Evolutionary conservation across 2,329 filamentous ascomycete genomes (phyloP).

Genomic region (Chaetomium globosum): DNA sequence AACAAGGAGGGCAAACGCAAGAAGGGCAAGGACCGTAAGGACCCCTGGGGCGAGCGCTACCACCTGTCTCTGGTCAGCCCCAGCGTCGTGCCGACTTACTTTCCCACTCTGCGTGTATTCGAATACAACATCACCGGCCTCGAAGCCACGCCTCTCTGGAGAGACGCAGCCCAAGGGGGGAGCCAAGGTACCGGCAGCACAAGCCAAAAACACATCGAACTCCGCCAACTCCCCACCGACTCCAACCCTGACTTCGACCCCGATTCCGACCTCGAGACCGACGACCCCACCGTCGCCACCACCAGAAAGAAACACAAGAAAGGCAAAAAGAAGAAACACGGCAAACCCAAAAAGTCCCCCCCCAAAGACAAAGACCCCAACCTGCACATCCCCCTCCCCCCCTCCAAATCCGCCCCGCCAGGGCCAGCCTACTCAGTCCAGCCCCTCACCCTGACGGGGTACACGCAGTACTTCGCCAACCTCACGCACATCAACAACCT

Average conservation of each 20-base stretch:
- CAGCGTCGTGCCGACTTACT: conserved; percentile 90
- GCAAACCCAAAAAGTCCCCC: conserved; percentile 45
- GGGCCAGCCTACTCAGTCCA: conserved; percentile 91
- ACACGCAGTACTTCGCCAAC: conserved; percentile 92
- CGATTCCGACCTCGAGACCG: conserved; percentile 27
- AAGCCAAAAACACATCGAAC: conserved; percentile 35
- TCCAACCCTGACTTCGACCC: conserved; percentile 29
- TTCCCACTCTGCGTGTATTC: conserved; percentile 83
- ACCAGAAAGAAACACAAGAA: conserved; percentile 50
- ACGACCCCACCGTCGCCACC: conserved; percentile 36
- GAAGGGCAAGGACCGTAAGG: conserved; percentile 61
- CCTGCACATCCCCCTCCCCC: conserved; percentile 68
- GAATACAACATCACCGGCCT: conserved; percentile 90
- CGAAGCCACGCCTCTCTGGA: conserved; percentile 57
- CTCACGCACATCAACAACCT: conserved; percentile 82
- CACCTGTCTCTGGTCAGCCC: conserved; percentile 78
- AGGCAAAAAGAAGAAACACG: conserved; percentile 46
- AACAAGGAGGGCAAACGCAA: conserved; percentile 43
- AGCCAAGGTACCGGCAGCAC: conserved; percentile 16
- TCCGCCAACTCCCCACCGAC: conserved; percentile 33
- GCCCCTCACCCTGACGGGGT: conserved; percentile 74
- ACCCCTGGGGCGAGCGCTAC: conserved; percentile 81
- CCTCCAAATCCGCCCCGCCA: conserved; percentile 71
- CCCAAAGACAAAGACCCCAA: conserved; percentile 62
- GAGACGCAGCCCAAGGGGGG: conserved; percentile 39